These are phyloP conservation scores for Aspergillus sp. DNA, from an alignment of 2,329 filamentous ascomycete genomes.

Conservation along the genomic window DNA sequence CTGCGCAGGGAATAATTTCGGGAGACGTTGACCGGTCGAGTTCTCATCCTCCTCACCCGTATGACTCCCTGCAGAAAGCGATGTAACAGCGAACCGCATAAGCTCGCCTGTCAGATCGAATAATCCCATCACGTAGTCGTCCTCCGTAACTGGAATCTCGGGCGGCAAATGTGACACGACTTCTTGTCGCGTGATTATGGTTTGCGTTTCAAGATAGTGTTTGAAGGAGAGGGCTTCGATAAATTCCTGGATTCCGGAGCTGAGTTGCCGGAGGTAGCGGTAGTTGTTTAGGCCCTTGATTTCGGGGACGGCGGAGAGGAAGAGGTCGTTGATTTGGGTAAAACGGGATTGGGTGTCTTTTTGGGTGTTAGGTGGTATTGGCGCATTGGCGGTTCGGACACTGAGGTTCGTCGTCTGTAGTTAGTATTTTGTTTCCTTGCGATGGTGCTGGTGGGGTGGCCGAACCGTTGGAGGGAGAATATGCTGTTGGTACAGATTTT, in stretches of 20 bases:
- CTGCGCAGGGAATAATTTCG: constrained; percentile 37
- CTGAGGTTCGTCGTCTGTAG: constrained; percentile 21
- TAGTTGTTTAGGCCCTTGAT: constrained; percentile 75
- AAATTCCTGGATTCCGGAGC: constrained; percentile 83
- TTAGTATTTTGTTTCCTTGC: constrained; percentile 24
- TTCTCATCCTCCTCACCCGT: constrained; percentile 13
- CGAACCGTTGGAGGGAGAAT: constrained; percentile 77
- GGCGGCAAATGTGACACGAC: constrained; percentile 47
- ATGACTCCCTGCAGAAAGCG: constrained; percentile 71
- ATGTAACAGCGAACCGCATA: constrained; percentile 93
- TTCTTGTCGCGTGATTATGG: constrained; percentile 67
- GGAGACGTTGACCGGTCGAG: not conserved
- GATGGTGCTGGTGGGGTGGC: not conserved
- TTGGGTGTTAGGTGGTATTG: constrained; percentile 65
- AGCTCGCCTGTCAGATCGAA: constrained; percentile 95
- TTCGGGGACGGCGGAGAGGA: constrained; percentile 68
- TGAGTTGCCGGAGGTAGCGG: constrained; percentile 77
- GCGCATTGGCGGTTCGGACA: constrained; percentile 40
- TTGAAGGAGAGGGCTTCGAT: constrained; percentile 88
- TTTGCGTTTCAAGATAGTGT: constrained; percentile 79
- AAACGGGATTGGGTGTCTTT: constrained; percentile 70
- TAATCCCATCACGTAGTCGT: constrained; percentile 87
- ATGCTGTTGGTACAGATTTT: constrained; percentile 56
- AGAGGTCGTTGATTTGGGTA: constrained; percentile 68
- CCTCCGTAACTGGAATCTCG: constrained; percentile 66